Evolutionary conservation across 257 asterid genomes (phyloP).

Genomic region (Solanum verrucosum): DNA sequence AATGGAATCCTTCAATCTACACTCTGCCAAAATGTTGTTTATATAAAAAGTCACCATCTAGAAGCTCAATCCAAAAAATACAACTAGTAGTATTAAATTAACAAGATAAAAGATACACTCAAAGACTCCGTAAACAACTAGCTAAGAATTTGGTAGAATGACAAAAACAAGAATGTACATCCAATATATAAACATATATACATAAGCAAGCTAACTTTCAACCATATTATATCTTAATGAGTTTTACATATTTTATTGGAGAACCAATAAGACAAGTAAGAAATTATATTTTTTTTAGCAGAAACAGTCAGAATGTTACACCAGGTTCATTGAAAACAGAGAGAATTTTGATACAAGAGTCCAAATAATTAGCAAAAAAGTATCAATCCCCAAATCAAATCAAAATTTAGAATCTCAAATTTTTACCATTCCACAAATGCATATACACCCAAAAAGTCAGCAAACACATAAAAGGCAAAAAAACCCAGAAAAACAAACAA

Average conservation of each 20-base stretch:
- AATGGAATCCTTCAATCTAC: slow-evolving; percentile 13
- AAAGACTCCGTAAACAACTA: slow-evolving; percentile 7
- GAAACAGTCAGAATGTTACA: slow-evolving; percentile 19
- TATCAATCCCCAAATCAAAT: neutral
- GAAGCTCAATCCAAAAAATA: neutral
- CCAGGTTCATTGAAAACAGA: slow-evolving; percentile 9
- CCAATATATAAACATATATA: neutral
- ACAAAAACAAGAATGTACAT: neutral
- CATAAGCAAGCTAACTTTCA: neutral
- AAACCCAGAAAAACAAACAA: neutral
- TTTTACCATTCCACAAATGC: neutral
- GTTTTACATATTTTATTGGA: neutral
- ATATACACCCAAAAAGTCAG: neutral
- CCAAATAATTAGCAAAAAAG: neutral
- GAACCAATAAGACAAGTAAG: neutral
- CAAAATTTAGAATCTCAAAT: neutral
- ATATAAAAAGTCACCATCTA: neutral
- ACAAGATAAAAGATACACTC: neutral
- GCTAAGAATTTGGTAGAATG: slow-evolving; percentile 4
- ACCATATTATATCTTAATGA: neutral
- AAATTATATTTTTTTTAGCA: neutral
- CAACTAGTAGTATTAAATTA: neutral
- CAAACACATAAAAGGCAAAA: neutral
- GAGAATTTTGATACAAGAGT: neutral
- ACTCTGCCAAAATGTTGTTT: neutral